Conservation (phyloP, 1,284 basidiomycete genomes). For the Ceratobasidium papillatum region DNA sequence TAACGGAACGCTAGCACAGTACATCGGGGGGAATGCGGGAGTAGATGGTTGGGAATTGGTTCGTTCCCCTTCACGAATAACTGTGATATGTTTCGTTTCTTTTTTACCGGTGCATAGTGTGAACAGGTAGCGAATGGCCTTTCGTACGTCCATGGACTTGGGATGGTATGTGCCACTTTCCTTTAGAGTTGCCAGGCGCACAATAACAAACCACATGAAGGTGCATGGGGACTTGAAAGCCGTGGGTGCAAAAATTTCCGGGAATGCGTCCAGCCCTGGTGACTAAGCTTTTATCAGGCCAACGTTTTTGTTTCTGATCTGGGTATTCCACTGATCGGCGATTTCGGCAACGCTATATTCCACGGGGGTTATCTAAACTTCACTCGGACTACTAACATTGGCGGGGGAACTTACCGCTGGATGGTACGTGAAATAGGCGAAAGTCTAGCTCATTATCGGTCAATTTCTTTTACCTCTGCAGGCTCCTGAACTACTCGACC, state of each 20-base stretch:
- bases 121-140: neutral
- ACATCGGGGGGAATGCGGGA: neutral
- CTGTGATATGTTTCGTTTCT: neutral
- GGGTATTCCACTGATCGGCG: neutral
- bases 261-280: too few species aligned
- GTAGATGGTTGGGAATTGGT: slow-evolving; percentile 7
- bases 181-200: too few species aligned
- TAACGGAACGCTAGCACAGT: neutral
- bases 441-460: too few species aligned
- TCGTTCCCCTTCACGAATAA: neutral
- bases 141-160: neutral
- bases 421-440: neutral
- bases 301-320: neutral
- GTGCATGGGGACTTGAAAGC: slow-evolving; percentile 23
- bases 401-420: slow-evolving; percentile 11
- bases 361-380: neutral
- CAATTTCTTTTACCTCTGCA: neutral
- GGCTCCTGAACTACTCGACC: slow-evolving; percentile 17
- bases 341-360: neutral
- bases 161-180: too few species aligned
- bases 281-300: neutral
- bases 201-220: neutral
- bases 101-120: neutral
- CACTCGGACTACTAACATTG: neutral
- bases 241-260: neutral